phyloP scores from a whole-genome alignment of 768 basidiomycete genomes.

The Pleurotus giganteus region DNA sequence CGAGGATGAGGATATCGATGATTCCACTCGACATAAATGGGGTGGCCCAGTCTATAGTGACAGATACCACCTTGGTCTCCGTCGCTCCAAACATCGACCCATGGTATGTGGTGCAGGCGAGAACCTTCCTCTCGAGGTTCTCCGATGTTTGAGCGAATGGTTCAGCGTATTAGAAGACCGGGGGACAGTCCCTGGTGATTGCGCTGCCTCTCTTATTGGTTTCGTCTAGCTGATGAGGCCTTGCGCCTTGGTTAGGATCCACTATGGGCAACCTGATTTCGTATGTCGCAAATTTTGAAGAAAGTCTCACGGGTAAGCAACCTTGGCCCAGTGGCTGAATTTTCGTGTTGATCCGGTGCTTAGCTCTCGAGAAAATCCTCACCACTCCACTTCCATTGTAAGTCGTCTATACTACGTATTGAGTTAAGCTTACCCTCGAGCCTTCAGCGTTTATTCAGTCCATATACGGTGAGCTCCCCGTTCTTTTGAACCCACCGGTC shows the following conservation, averaged over 20 bases:
- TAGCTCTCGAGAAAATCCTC: slow-evolving; percentile 57
- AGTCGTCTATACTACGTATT: slow-evolving; percentile 22
- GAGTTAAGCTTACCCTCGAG: slow-evolving; percentile 1
- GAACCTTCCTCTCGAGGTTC: slow-evolving; percentile 57
- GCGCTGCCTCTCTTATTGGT: slow-evolving; percentile 1
- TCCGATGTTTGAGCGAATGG: slow-evolving; percentile 59
- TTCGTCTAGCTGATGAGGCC: slow-evolving; percentile 1
- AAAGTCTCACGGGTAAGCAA: slow-evolving; percentile 43
- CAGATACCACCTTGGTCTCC: slow-evolving; percentile 2
- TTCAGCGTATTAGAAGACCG: slow-evolving; percentile 55
- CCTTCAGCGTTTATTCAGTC: slow-evolving; percentile 54
- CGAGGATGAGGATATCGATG: slow-evolving; percentile 16
- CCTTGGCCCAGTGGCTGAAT: background rate
- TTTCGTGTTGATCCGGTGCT: background rate
- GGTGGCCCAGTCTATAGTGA: slow-evolving; percentile 34
- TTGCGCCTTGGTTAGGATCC: slow-evolving; percentile 31
- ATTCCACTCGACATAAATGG: slow-evolving; percentile 26
- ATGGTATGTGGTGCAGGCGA: slow-evolving; percentile 41
- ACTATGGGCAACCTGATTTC: slow-evolving; percentile 51
- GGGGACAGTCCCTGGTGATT: slow-evolving; percentile 52
- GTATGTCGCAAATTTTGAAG: slow-evolving; percentile 51
- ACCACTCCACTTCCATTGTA: slow-evolving; percentile 68
- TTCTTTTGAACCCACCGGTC: background rate
- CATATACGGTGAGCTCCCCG: slow-evolving; percentile 47
- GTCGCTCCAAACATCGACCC: slow-evolving; percentile 33